Evolutionary conservation across 1,139 yeast genomes (phyloP).

Genomic region (Yamadazyma membranifaciens): DNA sequence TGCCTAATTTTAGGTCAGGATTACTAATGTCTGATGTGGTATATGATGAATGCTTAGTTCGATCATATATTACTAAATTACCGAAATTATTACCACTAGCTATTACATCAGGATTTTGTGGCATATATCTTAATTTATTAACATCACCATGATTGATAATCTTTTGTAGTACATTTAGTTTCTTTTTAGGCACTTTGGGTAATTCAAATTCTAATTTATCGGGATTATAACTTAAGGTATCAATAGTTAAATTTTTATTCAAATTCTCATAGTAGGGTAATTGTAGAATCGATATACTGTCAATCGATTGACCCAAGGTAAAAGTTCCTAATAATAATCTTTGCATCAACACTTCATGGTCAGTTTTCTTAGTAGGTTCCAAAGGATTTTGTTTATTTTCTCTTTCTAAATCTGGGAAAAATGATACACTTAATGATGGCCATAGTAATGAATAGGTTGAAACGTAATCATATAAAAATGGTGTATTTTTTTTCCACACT

Average conservation of each 20-base stretch:
- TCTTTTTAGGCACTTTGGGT: slow-evolving; percentile 25
- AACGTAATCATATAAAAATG: slow-evolving; percentile 49
- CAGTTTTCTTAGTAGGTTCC: slow-evolving; percentile 1
- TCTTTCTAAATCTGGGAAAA: slow-evolving; percentile 51
- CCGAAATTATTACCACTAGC: slow-evolving; percentile 44
- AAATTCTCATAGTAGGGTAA: slow-evolving; percentile 34
- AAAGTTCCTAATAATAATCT: slow-evolving; percentile 42
- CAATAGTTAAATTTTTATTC: slow-evolving; percentile 30
- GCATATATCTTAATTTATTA: slow-evolving; percentile 40
- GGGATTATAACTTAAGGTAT: slow-evolving; percentile 34
- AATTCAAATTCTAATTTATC: slow-evolving; percentile 45
- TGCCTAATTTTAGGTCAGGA: slow-evolving; percentile 28
- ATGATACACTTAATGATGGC: slow-evolving; percentile 56
- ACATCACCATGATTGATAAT: slow-evolving; percentile 48
- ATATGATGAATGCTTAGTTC: slow-evolving; percentile 52
- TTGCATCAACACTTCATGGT: slow-evolving; percentile 23
- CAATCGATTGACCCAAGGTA: slow-evolving; percentile 43
- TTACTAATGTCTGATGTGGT: slow-evolving; percentile 27
- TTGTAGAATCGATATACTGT: slow-evolving; percentile 38
- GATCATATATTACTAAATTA: slow-evolving; percentile 44
- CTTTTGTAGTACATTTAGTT: slow-evolving; percentile 34
- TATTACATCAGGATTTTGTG: slow-evolving; percentile 44
- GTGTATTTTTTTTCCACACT: slow-evolving; percentile 57
- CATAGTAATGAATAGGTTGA: slow-evolving; percentile 50
- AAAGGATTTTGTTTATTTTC: slow-evolving; percentile 7